Evolutionary conservation across 1,284 basidiomycete genomes (phyloP).

Genomic region (Inonotus hispidus): DNA sequence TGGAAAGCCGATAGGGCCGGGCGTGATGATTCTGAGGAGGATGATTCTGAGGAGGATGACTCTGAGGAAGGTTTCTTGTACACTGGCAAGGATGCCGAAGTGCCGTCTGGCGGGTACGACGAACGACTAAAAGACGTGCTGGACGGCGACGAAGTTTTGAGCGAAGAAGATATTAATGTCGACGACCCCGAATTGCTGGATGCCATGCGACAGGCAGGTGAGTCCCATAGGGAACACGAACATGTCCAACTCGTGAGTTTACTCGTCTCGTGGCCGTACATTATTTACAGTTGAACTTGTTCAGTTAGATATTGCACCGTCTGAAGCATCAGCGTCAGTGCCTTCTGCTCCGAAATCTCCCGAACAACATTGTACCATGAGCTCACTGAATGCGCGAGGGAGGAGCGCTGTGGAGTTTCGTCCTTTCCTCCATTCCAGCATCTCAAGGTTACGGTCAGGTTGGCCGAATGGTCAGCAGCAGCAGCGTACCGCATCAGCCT

Average conservation of each 20-base stretch:
- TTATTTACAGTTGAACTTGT: constrained; percentile 18
- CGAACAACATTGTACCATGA: constrained; percentile 33
- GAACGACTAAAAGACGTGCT: constrained; percentile 71
- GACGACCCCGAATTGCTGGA: constrained; percentile 40
- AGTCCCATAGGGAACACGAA: constrained; percentile 9
- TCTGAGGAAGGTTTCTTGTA: constrained; percentile 74
- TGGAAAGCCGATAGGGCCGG: constrained; percentile 11
- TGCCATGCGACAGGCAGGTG: constrained; percentile 23
- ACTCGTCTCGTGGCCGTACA: constrained; percentile 11
- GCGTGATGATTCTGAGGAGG: constrained; percentile 31
- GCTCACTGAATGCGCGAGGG: constrained; percentile 29
- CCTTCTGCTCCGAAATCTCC: constrained; percentile 35
- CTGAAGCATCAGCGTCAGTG: constrained; percentile 40
- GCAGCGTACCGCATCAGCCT: constrained; percentile 39
- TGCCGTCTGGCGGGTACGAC: constrained; percentile 41
- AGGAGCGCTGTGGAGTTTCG: constrained; percentile 34
- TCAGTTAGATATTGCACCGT: constrained; percentile 35
- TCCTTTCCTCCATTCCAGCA: constrained; percentile 67
- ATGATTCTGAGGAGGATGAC: constrained; percentile 51
- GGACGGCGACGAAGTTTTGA: constrained; percentile 46
- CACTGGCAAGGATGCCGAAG: constrained; percentile 56
- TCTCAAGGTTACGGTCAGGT: constrained; percentile 78
- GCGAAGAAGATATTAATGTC: constrained; percentile 43
- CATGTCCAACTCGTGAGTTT: constrained; percentile 10
- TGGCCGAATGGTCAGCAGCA: constrained; percentile 49